Evolutionary conservation across 169 alveolate species (phyloP), one percentile per base, ranked within the genome.

Genomic region (Cryptosporidium ubiquitum): DNA sequence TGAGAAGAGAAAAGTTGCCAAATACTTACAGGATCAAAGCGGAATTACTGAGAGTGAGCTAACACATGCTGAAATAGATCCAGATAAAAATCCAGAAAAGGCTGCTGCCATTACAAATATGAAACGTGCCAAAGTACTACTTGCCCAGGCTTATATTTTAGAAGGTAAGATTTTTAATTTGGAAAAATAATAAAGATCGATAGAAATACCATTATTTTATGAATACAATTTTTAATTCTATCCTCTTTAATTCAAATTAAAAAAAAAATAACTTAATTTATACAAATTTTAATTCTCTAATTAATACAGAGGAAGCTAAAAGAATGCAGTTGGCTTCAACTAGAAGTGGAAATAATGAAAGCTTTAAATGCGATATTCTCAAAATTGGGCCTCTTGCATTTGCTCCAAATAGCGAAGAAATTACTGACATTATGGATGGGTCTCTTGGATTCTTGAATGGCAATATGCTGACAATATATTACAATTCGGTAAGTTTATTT

Each of bases 341-440:
- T 51, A 84, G 92, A 91, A 89, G 58, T 31, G 91, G 85, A 18
- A 68, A 20, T 3, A 26, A 52, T 40, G 69, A 71, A 57, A 44
- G 85, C 37, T 69, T 44, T 31, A 42, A 86, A 31, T 92, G 95
- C 35, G 95, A 92, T 29, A 92, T 92, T 47, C 68, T 91, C 60
- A 92, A 92, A 69, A 75, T 92, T 40, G 95, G 95, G 16, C 94
- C 95, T 26, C 61, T 92, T 64, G 75, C 91, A n/a, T 86, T 92
- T 40, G 93, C 89, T 31, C 92, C 93, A 79, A 79, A 79, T 79
- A 79, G 89, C n/a, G 93, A 89, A 49, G 95, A 91, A 64, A 84
- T 84, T 29, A 68, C 84, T 20, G 84, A 66, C 64, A 55, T 51
- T 61, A 92, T 93, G 91, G 92, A 79, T 29, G 89, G 89, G 0